A percentile compares a stretch with the other conserved stretches of the same genome.
Conservation (phyloP, 495 filamentous ascomycete species). For the Tuber calosporum region DNA sequence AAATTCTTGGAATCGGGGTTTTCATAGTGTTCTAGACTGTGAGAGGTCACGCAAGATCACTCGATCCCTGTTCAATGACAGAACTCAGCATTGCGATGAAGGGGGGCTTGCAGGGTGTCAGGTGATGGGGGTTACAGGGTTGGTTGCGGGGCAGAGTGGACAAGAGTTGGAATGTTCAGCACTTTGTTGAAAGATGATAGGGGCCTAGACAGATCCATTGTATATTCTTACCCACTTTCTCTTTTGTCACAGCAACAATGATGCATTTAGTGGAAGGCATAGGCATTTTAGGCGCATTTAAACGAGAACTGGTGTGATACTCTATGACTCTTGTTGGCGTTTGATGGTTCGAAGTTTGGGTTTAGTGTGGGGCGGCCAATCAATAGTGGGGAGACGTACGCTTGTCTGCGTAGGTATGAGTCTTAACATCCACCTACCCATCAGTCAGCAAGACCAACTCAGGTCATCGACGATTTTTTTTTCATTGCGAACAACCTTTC, state of each 20-base stretch:
- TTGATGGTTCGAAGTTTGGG: not conserved
- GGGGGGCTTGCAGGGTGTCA: not conserved
- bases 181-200: not conserved
- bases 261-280: not conserved
- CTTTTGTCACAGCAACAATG: not conserved
- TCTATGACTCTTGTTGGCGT: not conserved
- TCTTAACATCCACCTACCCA: slow-evolving; percentile 30
- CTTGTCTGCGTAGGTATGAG: slow-evolving; percentile 34
- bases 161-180: not conserved
- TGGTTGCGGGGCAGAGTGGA: not conserved
- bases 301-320: not conserved
- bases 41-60: not conserved
- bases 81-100: not conserved
- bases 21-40: not conserved
- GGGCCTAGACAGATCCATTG: not conserved
- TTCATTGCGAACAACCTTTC: slow-evolving; percentile 42
- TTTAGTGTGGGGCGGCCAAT: not conserved
- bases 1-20: not conserved
- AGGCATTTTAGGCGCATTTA: not conserved
- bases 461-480: slow-evolving; percentile 18
- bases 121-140: not conserved
- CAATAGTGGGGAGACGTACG: not conserved
- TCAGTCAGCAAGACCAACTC: slow-evolving; percentile 27
- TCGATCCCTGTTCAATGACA: not conserved
- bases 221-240: not conserved